Base-by-base conservation (phyloP, 441 rosid genomes). In the Gossypium trilobum region DNA sequence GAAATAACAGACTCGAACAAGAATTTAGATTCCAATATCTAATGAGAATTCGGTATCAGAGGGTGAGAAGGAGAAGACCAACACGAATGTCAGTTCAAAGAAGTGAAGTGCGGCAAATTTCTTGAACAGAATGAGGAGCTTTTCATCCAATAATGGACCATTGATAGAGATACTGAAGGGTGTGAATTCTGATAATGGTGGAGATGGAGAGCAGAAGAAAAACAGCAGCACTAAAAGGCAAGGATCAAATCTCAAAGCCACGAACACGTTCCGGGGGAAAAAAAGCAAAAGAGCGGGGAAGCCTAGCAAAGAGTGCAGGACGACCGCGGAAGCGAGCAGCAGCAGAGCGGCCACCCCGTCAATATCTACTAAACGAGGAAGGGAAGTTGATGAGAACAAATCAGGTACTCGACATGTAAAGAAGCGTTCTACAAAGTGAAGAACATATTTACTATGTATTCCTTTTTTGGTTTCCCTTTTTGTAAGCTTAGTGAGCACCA, bases 51-150 rank as follows among this genome's bases (percentile, higher is more conserved):
- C 75, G 17, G 84, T 70, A 71, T 73, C 67, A 63, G 78, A 77
- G 69, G 82, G 67, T 70, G 71, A 62, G 74, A 79, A 72, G 51
- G 83, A 72, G 76, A 84, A 84, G 74, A 76, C 69, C 59, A 75
- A 71, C 70, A 31, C 60, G 1, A 68, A 7, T 3, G 48, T 42
- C 16, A 67, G 42, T 58, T 77, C 80, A 10, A 86, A 86, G 75
- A 82, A 75, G 82, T 77, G 69, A 44, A 80, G 82, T 33, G 87
- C 82, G 13, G 86, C 81, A 14, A 82, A 73, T 73, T 84, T 84
- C 83, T 80, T 84, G 68, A 80, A 79, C 48, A 79, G 87, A 80
- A 84, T 82, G 81, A 84, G 78, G 50, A 75, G 81, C 75, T 78
- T 82, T 39, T 58, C 74, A 6, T 48, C 82, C 19, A 75, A 76